phyloP scores from a whole-genome alignment of 495 filamentous ascomycete species.

The Cetradonia linearis region DNA sequence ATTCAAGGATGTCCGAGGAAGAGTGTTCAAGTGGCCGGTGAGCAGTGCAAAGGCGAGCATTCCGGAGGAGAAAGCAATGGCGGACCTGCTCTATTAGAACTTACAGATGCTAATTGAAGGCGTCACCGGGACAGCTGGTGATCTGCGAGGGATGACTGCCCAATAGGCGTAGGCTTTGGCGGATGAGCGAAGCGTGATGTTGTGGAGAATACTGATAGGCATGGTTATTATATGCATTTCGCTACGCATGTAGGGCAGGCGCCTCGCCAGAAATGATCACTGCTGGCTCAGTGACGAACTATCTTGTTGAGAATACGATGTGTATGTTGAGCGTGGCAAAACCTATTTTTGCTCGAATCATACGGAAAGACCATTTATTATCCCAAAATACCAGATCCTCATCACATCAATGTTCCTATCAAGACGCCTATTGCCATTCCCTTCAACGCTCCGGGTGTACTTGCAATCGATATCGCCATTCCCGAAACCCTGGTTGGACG shows the following conservation, averaged over 20 bases:
- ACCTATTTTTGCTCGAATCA: too few species aligned
- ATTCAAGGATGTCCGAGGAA: neutral
- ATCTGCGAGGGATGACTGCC: too few species aligned
- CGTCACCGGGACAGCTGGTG: neutral
- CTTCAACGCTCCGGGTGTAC: too few species aligned
- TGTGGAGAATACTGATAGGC: neutral
- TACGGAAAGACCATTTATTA: too few species aligned
- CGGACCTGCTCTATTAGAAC: neutral
- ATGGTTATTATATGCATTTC: neutral
- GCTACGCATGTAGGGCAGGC: neutral
- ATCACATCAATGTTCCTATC: too few species aligned
- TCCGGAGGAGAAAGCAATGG: neutral
- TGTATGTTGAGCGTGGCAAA: too few species aligned
- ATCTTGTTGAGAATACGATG: too few species aligned
- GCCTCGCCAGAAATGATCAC: neutral
- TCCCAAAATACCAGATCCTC: too few species aligned
- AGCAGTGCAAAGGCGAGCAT: neutral
- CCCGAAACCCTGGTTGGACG: too few species aligned
- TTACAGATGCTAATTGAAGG: neutral
- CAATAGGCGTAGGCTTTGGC: neutral
- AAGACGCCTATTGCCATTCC: too few species aligned
- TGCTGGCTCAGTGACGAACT: too few species aligned
- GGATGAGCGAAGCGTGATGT: neutral
- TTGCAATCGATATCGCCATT: too few species aligned
- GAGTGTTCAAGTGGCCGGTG: neutral